phyloP scores from a whole-genome alignment of 106 monocot genomes.

The Dioscorea dumetorum region DNA sequence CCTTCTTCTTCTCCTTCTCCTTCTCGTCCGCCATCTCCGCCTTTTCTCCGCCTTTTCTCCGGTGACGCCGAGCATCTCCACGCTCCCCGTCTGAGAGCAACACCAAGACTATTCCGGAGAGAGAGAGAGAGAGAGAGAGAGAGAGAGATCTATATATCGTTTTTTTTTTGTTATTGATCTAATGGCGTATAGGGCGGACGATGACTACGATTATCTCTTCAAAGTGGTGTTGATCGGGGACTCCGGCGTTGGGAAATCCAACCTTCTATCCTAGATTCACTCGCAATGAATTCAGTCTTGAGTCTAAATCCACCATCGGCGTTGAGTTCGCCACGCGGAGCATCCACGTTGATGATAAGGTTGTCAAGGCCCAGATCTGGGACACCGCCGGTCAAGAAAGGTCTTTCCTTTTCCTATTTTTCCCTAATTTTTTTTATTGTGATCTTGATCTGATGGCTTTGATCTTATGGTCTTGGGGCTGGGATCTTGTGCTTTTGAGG shows the following conservation, averaged over 20 bases:
- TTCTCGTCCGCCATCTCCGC: too few species aligned
- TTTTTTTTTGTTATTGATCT: too few species aligned
- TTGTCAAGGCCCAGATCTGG: constrained; percentile 93
- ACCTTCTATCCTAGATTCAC: constrained; percentile 53
- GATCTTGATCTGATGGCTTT: background rate
- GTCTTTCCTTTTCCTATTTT: constrained; percentile 12
- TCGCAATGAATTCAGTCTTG: constrained; percentile 80
- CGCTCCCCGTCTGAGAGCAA: too few species aligned
- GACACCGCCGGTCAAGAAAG: constrained; percentile 89
- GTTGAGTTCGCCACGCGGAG: constrained; percentile 70
- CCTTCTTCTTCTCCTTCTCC: background rate
- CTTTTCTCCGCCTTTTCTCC: too few species aligned
- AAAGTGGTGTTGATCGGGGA: constrained; percentile 80
- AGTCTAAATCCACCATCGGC: constrained; percentile 86
- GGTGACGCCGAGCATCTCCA: background rate
- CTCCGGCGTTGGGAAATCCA: constrained; percentile 48
- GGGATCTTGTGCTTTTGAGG: too few species aligned
- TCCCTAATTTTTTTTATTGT: background rate
- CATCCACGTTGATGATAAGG: constrained; percentile 63
- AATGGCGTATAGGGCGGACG: constrained; percentile 36
- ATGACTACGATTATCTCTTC: constrained; percentile 67
- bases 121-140: background rate
- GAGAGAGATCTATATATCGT: background rate
- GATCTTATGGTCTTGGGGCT: too few species aligned
- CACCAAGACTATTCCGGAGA: too few species aligned